Evolutionary conservation across 2,329 filamentous ascomycete species (phyloP), one percentile per base, ranked within the genome.

Genomic region (Aspergillus tamarii): DNA sequence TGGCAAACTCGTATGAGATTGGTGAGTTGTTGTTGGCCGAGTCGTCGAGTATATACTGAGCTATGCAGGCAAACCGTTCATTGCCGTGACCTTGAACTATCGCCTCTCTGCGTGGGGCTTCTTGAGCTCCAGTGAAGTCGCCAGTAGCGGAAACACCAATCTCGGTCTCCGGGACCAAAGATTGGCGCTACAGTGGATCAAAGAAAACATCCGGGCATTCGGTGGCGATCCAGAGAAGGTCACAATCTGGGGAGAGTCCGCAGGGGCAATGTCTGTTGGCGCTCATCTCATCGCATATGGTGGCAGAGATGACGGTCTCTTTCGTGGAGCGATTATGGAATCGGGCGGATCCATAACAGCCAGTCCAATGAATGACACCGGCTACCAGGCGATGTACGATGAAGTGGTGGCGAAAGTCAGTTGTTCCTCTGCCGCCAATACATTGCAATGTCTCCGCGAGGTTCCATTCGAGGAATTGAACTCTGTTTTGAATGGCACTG

Each of bases 391-490:
- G 0, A 78, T 87, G 4, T 93, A 91, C 71, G 83, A 92, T 70
- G 77, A 79, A 0, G 85, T 93, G 3, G 86, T 89, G 8, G 70
- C 76, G 2, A 80, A 81, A 32, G 87, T 87, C 0, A 88, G 83
- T 55, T 95, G 92, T 78, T 78, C 82, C 1, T 73, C 80, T 4
- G 78, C 83, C 1, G 70, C 76, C 1, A 85, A 91, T 71, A 88
- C 86, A 0, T 81, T 93, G 11, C 81, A 83, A 14, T 93, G 91
- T 73, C 84, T 96, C 12, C 88, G 91, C 28, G 75, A 75, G 1
- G 76, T 88, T 1, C 80, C 85, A 32, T 91, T 89, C 73, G 80
- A 85, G 6, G 83, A 78, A 1, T 87, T 91, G 68, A 85, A 89
- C 63, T 69, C 78, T 1, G 76, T 77, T 26, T 81, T 92, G 75